These are phyloP conservation scores for Murraya koenigii DNA, from an alignment of 345 rosid genomes.

Conservation along the genomic window DNA sequence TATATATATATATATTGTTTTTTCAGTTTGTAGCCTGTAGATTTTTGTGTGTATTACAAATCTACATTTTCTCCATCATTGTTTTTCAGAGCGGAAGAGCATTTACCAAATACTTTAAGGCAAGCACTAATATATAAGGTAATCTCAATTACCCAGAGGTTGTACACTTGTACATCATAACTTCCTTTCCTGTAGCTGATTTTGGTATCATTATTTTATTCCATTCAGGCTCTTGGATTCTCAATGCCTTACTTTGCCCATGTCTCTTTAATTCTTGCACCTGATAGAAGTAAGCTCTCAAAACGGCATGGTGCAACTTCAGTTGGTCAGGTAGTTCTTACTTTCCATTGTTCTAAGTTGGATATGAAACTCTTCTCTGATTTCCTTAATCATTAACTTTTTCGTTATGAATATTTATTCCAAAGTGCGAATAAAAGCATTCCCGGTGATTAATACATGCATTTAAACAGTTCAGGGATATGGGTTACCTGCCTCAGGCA, in stretches of 20 bases:
- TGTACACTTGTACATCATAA: neutral
- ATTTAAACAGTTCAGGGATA: conserved; percentile 68
- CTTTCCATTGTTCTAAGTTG: conserved; percentile 1
- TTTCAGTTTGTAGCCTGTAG: neutral
- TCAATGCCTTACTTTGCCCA: conserved; percentile 90
- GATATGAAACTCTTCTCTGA: neutral
- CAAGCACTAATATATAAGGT: conserved; percentile 95
- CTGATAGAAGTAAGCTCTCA: conserved; percentile 90
- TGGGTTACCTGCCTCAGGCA: conserved; percentile 91
- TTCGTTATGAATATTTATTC: neutral
- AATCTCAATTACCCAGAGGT: neutral
- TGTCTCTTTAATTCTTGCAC: conserved; percentile 91
- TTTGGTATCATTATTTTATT: conserved; percentile 19
- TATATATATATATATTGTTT: too few relatives aligned
- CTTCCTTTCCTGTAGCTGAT: conserved; percentile 13
- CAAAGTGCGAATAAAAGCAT: neutral
- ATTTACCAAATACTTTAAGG: conserved; percentile 86
- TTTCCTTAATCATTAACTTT: neutral
- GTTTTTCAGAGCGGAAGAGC: conserved; percentile 85
- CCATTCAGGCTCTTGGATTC: conserved; percentile 79
- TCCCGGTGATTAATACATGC: conserved; percentile 8
- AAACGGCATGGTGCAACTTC: conserved; percentile 97
- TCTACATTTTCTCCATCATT: conserved; percentile 15
- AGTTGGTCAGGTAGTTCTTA: conserved; percentile 69
- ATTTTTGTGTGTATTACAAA: neutral